Evolutionary conservation across 2,329 filamentous ascomycete species (phyloP).

Genomic region (Blastomyces emzantsi): DNA sequence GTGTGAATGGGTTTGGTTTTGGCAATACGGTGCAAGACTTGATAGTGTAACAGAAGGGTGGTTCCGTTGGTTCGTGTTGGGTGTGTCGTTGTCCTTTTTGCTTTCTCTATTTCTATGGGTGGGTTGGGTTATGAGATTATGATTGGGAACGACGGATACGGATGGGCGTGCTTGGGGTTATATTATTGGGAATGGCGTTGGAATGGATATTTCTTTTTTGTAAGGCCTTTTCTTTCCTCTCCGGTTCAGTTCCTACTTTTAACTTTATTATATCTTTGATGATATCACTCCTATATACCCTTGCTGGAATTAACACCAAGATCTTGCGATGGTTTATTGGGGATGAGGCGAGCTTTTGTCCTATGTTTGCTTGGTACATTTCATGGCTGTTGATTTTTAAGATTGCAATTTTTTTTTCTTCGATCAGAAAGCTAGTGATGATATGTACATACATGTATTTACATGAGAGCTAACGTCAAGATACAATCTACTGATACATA

Average conservation of each 20-base stretch:
- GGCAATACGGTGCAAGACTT: constrained; percentile 13
- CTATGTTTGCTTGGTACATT: not conserved
- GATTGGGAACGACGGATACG: not conserved
- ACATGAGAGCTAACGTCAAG: not conserved
- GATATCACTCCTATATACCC: not conserved
- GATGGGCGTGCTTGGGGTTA: not conserved
- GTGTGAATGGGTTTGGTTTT: constrained; percentile 12
- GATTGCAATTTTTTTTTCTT: not conserved
- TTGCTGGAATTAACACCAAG: not conserved
- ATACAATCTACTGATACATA: not conserved
- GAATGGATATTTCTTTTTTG: not conserved
- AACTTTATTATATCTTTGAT: not conserved
- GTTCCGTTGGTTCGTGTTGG: not conserved
- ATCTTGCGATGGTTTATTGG: not conserved
- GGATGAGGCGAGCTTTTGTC: not conserved
- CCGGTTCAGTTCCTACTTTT: not conserved
- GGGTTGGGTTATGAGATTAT: not conserved
- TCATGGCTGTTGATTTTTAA: not conserved
- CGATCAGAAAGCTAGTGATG: not conserved
- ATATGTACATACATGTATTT: not conserved
- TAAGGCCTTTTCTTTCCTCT: not conserved
- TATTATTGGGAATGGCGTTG: not conserved
- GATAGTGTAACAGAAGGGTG: constrained; percentile 9
- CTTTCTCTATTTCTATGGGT: not conserved
- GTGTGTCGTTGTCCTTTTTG: not conserved